phyloP scores from a whole-genome alignment of 2,329 filamentous ascomycete genomes.

The Hypoxylon sp. region DNA sequence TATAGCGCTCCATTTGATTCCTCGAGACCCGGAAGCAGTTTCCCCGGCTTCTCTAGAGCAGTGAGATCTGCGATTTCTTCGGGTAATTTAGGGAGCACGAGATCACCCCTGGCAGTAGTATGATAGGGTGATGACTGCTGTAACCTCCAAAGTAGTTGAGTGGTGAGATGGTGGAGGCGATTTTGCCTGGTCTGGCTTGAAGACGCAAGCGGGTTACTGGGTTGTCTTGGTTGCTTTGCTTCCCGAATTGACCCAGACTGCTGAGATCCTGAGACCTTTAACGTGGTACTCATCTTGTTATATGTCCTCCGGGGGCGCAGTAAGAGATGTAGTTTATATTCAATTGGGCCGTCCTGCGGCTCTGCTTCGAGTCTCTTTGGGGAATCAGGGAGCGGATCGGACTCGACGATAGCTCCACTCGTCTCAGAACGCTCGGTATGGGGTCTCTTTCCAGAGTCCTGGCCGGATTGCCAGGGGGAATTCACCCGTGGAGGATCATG shows the following conservation, averaged over 20 bases:
- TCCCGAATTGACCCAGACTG: constrained; percentile 50
- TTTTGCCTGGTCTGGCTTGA: constrained; percentile 82
- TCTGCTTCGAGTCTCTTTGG: constrained; percentile 83
- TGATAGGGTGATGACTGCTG: constrained; percentile 96
- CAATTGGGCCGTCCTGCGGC: constrained; percentile 92
- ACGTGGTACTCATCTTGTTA: constrained; percentile 76
- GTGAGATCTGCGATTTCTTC: constrained; percentile 69
- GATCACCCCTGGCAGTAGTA: constrained; percentile 80
- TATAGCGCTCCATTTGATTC: constrained; percentile 95
- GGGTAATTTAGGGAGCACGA: constrained; percentile 82
- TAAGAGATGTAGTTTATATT: constrained; percentile 95
- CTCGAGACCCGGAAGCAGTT: constrained; percentile 83
- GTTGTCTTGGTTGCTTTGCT: constrained; percentile 50
- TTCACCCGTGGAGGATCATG: constrained; percentile 88
- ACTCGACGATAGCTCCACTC: constrained; percentile 53
- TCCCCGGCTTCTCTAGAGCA: constrained; percentile 64
- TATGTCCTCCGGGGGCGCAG: constrained; percentile 84
- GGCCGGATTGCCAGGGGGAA: constrained; percentile 86
- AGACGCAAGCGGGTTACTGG: constrained; percentile 51
- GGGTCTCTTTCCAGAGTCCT: constrained; percentile 58
- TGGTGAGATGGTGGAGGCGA: constrained; percentile 90
- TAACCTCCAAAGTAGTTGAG: constrained; percentile 92
- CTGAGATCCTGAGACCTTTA: constrained; percentile 52
- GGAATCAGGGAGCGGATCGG: constrained; percentile 53
- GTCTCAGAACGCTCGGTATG: constrained; percentile 52